Percentiles rank a stretch among this genome's conserved stretches.
These are phyloP conservation scores for Cnidoscolus chayamansa DNA, from an alignment of 441 rosid genomes.

Conservation along the genomic window DNA sequence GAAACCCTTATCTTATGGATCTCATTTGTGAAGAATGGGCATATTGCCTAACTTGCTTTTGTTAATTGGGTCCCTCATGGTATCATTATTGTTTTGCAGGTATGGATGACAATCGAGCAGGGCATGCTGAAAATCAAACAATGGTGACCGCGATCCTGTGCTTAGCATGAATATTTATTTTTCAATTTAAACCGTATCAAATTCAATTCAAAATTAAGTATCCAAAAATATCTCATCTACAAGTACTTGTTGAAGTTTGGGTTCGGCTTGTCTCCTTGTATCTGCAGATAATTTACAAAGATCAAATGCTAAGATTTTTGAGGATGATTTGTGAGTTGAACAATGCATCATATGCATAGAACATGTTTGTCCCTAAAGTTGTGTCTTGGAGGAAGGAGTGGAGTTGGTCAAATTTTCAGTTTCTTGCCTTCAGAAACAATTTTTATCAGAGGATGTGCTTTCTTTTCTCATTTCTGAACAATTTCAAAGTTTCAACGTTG, in stretches of 20 bases:
- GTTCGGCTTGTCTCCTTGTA: not conserved
- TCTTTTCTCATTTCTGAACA: slow-evolving; percentile 5
- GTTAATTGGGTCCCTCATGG: slow-evolving; percentile 7
- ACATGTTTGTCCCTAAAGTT: not conserved
- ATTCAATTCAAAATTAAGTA: no score
- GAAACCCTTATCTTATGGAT: not conserved
- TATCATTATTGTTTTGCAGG: not conserved
- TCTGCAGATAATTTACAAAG: not conserved
- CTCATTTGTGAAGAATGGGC: slow-evolving; percentile 8
- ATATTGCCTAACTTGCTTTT: slow-evolving; percentile 11
- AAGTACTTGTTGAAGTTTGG: not conserved
- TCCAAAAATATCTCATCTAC: no score
- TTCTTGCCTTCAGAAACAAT: not conserved
- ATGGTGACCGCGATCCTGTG: no score
- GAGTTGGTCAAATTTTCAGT: not conserved
- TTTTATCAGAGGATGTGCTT: slow-evolving; percentile 3
- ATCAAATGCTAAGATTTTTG: no score
- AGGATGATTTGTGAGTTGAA: no score
- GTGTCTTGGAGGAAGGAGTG: not conserved
- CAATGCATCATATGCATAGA: not conserved
- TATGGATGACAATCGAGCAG: not conserved
- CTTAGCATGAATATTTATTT: no score
- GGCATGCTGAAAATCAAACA: no score
- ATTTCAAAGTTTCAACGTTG: slow-evolving; percentile 14
- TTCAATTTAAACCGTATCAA: no score